Conservation (phyloP, 2,329 filamentous ascomycete genomes). For the Colletotrichum zoysiae region DNA sequence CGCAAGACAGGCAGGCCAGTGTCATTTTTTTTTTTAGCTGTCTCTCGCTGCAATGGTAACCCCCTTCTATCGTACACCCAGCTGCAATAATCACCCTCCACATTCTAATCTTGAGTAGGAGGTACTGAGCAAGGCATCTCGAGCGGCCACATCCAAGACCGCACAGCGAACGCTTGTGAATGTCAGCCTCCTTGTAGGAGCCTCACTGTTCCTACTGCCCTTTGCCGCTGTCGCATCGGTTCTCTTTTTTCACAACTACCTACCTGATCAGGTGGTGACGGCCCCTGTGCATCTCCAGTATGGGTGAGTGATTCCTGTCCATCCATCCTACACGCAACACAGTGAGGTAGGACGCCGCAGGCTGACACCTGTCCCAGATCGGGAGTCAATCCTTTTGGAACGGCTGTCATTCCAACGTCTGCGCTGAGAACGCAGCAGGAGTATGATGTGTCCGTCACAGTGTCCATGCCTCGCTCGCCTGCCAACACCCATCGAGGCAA, state of each 20-base stretch:
- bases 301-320: slow-evolving; percentile 56
- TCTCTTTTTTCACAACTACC: slow-evolving; percentile 67
- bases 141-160: slow-evolving; percentile 61
- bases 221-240: slow-evolving; percentile 63
- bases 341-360: slow-evolving; percentile 1
- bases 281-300: slow-evolving; percentile 70
- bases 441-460: slow-evolving; percentile 84
- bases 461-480: slow-evolving; percentile 83
- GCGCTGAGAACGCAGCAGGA: slow-evolving; percentile 78
- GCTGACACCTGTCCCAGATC: slow-evolving; percentile 50
- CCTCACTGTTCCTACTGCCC: slow-evolving; percentile 59
- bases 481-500: slow-evolving; percentile 84
- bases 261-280: slow-evolving; percentile 66
- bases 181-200: slow-evolving; percentile 57
- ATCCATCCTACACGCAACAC: neutral
- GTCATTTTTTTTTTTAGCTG: neutral
- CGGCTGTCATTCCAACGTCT: slow-evolving; percentile 59
- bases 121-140: slow-evolving; percentile 45
- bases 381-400: slow-evolving; percentile 65
- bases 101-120: slow-evolving; percentile 26
- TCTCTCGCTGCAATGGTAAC: slow-evolving; percentile 2
- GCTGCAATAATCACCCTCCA: neutral
- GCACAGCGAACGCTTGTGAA: slow-evolving; percentile 65
- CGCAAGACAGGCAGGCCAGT: neutral
- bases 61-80: neutral